Conservation (phyloP, 805 yeast species). For the Nakazawaea wickerhamii region DNA sequence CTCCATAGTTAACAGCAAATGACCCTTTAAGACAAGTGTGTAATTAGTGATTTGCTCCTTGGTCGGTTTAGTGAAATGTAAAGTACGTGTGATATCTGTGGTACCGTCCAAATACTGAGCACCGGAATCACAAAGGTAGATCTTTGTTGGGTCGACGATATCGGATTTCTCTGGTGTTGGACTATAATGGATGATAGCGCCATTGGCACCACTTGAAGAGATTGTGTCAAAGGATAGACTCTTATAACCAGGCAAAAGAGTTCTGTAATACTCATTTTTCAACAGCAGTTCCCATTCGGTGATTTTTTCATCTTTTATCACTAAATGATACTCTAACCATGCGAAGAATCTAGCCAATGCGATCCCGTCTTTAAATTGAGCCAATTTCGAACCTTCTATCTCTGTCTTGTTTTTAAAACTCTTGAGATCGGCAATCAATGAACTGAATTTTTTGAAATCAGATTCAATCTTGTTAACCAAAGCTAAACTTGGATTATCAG, state of each 20-base stretch:
- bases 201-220: constrained; percentile 70
- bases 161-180: constrained; percentile 57
- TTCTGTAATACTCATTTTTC: constrained; percentile 44
- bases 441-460: constrained; percentile 12
- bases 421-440: constrained; percentile 54
- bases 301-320: constrained; percentile 32
- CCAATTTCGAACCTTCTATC: constrained; percentile 59
- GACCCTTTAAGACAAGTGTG: constrained; percentile 88
- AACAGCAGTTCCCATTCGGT: constrained; percentile 56
- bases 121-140: constrained; percentile 84
- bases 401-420: constrained; percentile 73
- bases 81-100: constrained; percentile 90
- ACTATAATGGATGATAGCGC: constrained; percentile 70
- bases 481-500: constrained; percentile 10
- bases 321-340: constrained; percentile 70
- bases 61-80: constrained; percentile 58
- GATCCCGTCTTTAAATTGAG: constrained; percentile 82
- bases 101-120: constrained; percentile 88
- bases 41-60: constrained; percentile 59
- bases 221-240: constrained; percentile 76
- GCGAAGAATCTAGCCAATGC: constrained; percentile 70
- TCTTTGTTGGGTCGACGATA: constrained; percentile 56
- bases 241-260: constrained; percentile 41
- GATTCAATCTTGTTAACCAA: constrained; percentile 6
- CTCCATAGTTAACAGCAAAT: constrained; percentile 76